These are phyloP conservation scores for Trametes gibbosa DNA, from an alignment of 768 basidiomycete genomes.

Conservation along the genomic window DNA sequence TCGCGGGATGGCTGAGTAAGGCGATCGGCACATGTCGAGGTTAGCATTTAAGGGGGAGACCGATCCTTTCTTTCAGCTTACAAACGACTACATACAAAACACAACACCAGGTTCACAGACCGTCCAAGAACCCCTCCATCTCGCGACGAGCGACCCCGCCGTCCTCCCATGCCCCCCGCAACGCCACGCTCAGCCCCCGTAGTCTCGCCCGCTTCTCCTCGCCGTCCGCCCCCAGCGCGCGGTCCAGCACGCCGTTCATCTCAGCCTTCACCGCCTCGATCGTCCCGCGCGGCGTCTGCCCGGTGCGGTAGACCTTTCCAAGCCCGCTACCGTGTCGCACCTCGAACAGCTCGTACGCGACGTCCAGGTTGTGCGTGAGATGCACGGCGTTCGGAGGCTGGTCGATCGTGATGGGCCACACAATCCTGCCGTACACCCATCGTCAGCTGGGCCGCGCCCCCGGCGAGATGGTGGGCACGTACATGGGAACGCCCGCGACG, in stretches of 20 bases:
- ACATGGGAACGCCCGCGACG: slow-evolving; percentile 21
- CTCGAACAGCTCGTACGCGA: slow-evolving; percentile 30
- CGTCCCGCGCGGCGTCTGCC: slow-evolving; percentile 23
- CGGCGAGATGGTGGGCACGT: not conserved
- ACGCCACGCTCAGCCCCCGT: slow-evolving; percentile 3
- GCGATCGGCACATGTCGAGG: no score
- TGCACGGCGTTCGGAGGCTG: slow-evolving; percentile 24
- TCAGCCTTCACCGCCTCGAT: slow-evolving; percentile 25
- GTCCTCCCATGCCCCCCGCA: slow-evolving; percentile 2
- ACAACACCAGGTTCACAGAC: no score
- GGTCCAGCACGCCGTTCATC: slow-evolving; percentile 15
- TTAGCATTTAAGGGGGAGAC: no score
- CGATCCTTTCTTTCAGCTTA: no score
- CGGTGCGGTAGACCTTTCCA: not conserved
- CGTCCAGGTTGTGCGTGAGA: slow-evolving; percentile 18
- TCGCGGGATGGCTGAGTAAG: no score
- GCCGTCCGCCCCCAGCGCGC: slow-evolving; percentile 26
- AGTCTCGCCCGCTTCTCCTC: slow-evolving; percentile 19
- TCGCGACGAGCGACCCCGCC: not conserved
- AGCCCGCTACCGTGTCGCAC: slow-evolving; percentile 19
- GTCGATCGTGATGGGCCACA: slow-evolving; percentile 23
- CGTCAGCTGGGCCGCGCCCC: not conserved
- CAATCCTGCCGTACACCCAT: slow-evolving; percentile 19
- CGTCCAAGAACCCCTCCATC: slow-evolving; percentile 2
- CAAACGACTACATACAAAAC: no score